Base-by-base conservation (phyloP, 306 rosid genomes). In the Abrus precatorius region DNA sequence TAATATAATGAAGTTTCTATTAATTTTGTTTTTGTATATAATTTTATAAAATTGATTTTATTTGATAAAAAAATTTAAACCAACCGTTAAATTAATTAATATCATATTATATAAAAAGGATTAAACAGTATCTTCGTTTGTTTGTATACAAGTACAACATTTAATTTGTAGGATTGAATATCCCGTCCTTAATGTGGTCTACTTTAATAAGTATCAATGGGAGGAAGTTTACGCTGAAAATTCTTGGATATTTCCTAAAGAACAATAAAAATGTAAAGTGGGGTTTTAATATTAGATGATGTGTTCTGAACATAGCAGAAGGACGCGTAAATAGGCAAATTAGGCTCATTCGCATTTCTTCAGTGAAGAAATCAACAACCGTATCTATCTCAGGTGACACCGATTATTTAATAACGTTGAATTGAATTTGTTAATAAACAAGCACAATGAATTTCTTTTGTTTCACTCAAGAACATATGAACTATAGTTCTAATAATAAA, bases 281-380 rank as follows among this genome's bases (percentile, higher is more conserved):
- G 50, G 11, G 11, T 0, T 71, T 36, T 63, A 14, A 20, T 38
- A 53, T 33, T 71, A n/a, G 12, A 69, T 11, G 44, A 33, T 50
- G 8, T 27, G 7, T n/a, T 34, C 11, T 14, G 9, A 54, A 40
- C 2, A 8, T 12, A 28, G 47, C 76, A 52, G 11, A 73, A 72
- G 79, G 79, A 74, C 33, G 36, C 79, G 45, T 14, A 7, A 57
- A 74, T 44, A 9, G 29, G 45, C 6, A 74, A 74, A 74, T 74
- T 57, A 57, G 68, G 78, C 34, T 74, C 11, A 59, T 29, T 27
- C 14, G 57, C 79, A 45, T 47, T 5, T 29, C 56, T 28, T 27
- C n/a, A 73, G 1, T 74, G 11, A 73, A 55, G 8, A 74, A 74
- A 74, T 74, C 57, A 74, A 43, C 44, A 6, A 12, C 28, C 38